Conservation (phyloP, 1,284 basidiomycete species). For the Boletus semigastroideus region DNA sequence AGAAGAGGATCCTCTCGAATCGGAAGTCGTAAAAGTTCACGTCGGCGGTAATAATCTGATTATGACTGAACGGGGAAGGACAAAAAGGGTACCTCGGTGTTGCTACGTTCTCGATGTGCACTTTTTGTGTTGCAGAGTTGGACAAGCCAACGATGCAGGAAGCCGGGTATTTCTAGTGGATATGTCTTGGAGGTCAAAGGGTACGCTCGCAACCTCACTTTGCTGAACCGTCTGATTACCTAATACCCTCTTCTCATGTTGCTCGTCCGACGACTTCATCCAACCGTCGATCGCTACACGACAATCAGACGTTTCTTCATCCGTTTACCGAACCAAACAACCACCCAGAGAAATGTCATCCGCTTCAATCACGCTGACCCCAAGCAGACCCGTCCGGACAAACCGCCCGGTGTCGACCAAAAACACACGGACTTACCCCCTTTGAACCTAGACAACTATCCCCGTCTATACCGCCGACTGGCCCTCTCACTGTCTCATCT, state of each 20-base stretch:
- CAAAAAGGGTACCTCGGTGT: not conserved
- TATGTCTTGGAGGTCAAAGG: not conserved
- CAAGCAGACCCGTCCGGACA: slow-evolving; percentile 6
- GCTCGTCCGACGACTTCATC: slow-evolving; percentile 29
- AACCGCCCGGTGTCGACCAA: not conserved
- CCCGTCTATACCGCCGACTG: slow-evolving; percentile 75
- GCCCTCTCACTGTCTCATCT: slow-evolving; percentile 73
- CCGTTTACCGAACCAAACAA: not conserved
- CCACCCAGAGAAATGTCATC: not conserved
- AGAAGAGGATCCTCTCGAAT: too few relatives aligned
- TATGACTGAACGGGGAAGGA: not conserved
- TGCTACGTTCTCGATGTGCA: not conserved
- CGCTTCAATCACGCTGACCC: slow-evolving; percentile 22
- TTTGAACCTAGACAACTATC: slow-evolving; percentile 67
- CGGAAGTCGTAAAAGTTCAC: not conserved
- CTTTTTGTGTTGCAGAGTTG: not conserved
- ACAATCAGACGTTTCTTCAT: slow-evolving; percentile 53
- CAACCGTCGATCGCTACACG: slow-evolving; percentile 48
- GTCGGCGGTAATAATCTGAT: not conserved
- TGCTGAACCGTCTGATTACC: too few relatives aligned
- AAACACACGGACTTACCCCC: slow-evolving; percentile 23
- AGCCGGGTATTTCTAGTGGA: not conserved
- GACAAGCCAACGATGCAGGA: not conserved
- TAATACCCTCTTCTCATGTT: too few relatives aligned
- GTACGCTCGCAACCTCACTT: too few relatives aligned